A percentile compares a stretch with the other conserved stretches of the same genome.
These are phyloP conservation scores for Kernera saxatilis DNA, from an alignment of 345 rosid genomes.

Conservation along the genomic window DNA sequence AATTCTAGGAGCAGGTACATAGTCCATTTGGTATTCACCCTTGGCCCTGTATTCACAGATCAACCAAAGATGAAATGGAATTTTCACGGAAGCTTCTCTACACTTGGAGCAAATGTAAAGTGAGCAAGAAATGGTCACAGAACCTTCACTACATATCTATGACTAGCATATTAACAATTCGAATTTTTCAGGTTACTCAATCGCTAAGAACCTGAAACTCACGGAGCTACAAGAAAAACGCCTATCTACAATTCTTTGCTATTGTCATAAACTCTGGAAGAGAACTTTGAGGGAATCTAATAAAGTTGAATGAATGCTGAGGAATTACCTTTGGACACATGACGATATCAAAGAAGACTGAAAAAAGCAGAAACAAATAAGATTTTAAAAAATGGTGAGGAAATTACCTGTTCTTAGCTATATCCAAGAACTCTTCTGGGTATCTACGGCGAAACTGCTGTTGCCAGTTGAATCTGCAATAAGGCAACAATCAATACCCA, in stretches of 20 bases:
- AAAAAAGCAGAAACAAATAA: background rate
- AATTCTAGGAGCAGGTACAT: constrained; percentile 83
- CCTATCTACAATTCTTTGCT: background rate
- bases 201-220: no score
- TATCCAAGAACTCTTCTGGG: constrained; percentile 91
- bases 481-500: background rate
- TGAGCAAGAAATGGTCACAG: background rate
- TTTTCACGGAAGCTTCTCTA: background rate
- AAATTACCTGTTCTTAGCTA: constrained; percentile 65
- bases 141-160: background rate
- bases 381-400: background rate
- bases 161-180: no score
- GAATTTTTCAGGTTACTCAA: background rate
- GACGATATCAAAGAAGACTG: background rate
- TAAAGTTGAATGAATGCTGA: background rate
- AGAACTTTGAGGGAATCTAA: no score
- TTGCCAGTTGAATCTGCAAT: constrained; percentile 72
- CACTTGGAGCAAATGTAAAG: background rate
- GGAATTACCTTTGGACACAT: background rate
- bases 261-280: no score
- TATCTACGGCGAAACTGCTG: constrained; percentile 81
- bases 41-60: constrained; percentile 54
- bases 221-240: background rate
- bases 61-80: background rate
- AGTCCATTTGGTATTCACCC: constrained; percentile 92